Conservation (phyloP, 2,329 filamentous ascomycete genomes). For the Amauroascus niger region DNA sequence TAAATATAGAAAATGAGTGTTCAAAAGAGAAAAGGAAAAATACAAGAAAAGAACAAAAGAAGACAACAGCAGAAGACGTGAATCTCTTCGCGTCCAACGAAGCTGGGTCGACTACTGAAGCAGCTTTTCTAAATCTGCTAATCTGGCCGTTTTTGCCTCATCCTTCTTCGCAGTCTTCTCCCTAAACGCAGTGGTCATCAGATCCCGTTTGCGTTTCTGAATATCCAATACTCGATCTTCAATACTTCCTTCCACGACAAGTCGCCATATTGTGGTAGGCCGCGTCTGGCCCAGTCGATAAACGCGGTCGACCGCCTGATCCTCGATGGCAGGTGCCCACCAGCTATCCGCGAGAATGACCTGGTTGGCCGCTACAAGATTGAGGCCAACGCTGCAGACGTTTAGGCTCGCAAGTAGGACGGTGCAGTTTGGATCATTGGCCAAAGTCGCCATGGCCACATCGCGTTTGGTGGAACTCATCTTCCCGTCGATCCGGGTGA, state of each 20-base stretch:
- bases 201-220: conserved; percentile 65
- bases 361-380: conserved; percentile 75
- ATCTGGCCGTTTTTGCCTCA: conserved; percentile 45
- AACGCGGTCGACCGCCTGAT: conserved; percentile 81
- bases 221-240: conserved; percentile 73
- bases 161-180: conserved; percentile 52
- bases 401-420: conserved; percentile 73
- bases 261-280: conserved; percentile 65
- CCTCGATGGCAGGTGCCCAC: conserved; percentile 91
- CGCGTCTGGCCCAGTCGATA: conserved; percentile 75
- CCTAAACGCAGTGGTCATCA: conserved; percentile 69
- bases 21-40: background rate
- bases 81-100: background rate
- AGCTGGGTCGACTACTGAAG: conserved; percentile 14
- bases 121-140: conserved; percentile 41
- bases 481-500: conserved; percentile 66
- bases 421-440: conserved; percentile 55
- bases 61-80: background rate
- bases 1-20: background rate
- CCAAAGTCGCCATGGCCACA: conserved; percentile 56
- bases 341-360: conserved; percentile 76
- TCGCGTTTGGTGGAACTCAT: conserved; percentile 67
- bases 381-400: conserved; percentile 77
- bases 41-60: background rate
- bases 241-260: conserved; percentile 70